Percentiles rank a stretch among this genome's conserved stretches.
Conservation (phyloP, 1,284 basidiomycete genomes). For the Sutorius eximius region DNA sequence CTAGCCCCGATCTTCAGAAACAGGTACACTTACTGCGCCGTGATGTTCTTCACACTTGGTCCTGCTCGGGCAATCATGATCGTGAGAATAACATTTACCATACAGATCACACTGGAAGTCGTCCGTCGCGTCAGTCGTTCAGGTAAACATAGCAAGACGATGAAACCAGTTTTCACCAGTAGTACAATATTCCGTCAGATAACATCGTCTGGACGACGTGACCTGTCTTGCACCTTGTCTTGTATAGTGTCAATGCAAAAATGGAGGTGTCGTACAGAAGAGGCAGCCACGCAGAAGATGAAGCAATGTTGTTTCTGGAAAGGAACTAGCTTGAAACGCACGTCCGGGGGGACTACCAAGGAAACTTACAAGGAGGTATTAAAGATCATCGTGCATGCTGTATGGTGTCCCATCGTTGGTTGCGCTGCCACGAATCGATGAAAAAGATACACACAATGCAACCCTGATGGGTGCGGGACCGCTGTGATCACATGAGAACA, state of each 20-base stretch:
- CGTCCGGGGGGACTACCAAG: not conserved
- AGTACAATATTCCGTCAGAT: constrained; percentile 47
- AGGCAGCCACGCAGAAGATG: constrained; percentile 48
- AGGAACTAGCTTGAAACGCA: not conserved
- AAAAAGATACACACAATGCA: constrained; percentile 19
- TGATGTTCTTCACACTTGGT: constrained; percentile 42
- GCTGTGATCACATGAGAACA: constrained; percentile 13
- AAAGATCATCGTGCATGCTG: constrained; percentile 47
- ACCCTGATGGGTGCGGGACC: constrained; percentile 7
- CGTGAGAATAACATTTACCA: constrained; percentile 44
- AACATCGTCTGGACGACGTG: constrained; percentile 38
- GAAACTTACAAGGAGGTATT: constrained; percentile 12
- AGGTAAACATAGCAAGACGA: not conserved
- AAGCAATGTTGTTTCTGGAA: constrained; percentile 28
- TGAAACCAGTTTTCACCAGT: constrained; percentile 33
- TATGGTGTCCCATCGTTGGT: not conserved
- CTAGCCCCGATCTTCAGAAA: not conserved
- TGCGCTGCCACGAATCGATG: not conserved
- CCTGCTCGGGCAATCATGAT: constrained; percentile 44
- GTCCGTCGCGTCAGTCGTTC: not conserved
- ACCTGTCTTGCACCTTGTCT: constrained; percentile 28
- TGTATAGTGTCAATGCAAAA: constrained; percentile 39
- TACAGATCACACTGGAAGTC: constrained; percentile 42
- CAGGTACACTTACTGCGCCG: constrained; percentile 43
- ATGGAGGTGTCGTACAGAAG: constrained; percentile 46